Evolutionary conservation across 169 alveolate species (phyloP).

Genomic region (Cryptosporidium parvum): DNA sequence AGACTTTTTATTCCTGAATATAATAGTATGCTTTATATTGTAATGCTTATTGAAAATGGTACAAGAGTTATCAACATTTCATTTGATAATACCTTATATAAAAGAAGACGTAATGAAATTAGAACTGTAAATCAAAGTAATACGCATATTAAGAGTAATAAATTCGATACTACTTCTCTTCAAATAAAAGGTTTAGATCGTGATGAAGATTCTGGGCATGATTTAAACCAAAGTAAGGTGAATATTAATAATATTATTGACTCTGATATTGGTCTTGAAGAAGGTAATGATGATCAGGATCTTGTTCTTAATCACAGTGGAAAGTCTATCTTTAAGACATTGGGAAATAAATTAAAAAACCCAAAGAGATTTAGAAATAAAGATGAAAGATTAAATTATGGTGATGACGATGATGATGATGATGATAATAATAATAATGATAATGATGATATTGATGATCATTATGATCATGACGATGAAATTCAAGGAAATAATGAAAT

Average conservation of each 20-base stretch:
- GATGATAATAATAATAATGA: not conserved
- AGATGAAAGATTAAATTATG: not conserved
- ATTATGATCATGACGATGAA: not conserved
- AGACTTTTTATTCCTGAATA: slow-evolving; percentile 37
- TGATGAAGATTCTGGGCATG: not conserved
- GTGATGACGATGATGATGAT: not conserved
- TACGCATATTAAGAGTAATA: not conserved
- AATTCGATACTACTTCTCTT: not conserved
- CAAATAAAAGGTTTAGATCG: not conserved
- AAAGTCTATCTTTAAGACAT: slow-evolving; percentile 17
- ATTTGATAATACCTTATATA: slow-evolving; percentile 36
- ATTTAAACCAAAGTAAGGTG: not conserved
- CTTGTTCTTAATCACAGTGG: not conserved
- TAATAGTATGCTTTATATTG: slow-evolving; percentile 24
- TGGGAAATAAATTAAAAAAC: slow-evolving; percentile 13
- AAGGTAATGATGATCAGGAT: not conserved
- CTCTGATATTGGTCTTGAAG: not conserved
- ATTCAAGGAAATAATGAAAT: not conserved
- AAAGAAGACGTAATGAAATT: slow-evolving; percentile 31
- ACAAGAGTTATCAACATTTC: slow-evolving; percentile 59
- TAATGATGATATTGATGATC: not conserved
- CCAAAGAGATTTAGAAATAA: not conserved
- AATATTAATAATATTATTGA: not conserved
- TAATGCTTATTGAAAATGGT: slow-evolving; percentile 47
- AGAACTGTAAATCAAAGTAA: not conserved